phyloP scores from a whole-genome alignment of 106 monocot genomes.

The Platanthera zijinensis region DNA sequence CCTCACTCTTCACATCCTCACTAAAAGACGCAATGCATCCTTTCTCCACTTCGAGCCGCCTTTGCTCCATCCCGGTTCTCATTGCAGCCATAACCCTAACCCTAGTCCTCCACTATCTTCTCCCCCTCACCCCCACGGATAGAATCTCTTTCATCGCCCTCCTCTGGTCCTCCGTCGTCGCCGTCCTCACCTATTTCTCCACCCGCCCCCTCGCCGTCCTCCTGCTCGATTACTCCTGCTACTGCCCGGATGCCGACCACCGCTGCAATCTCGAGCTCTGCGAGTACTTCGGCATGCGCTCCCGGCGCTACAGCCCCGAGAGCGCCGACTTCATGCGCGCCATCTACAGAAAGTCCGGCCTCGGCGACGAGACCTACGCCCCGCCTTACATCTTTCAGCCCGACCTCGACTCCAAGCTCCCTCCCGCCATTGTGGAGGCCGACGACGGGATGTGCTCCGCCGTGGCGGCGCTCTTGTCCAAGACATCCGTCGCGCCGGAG shows the following conservation, averaged over 20 bases:
- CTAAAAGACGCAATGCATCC: background rate
- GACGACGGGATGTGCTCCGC: conserved; percentile 45
- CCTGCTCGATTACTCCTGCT: conserved; percentile 58
- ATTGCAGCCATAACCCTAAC: background rate
- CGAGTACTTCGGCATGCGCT: conserved; percentile 45
- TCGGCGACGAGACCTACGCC: conserved; percentile 62
- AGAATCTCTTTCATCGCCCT: conserved; percentile 2
- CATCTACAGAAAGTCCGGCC: conserved; percentile 61
- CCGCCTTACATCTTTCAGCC: conserved; percentile 44
- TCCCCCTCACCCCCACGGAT: conserved; percentile 1
- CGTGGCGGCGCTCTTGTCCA: conserved; percentile 23
- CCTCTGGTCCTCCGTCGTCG: conserved; percentile 6
- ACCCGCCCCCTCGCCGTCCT: conserved; percentile 32
- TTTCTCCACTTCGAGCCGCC: background rate
- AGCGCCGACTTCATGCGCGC: conserved; percentile 65
- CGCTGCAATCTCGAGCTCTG: conserved; percentile 37
- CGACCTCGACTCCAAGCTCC: conserved; percentile 18
- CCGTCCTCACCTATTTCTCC: conserved; percentile 2
- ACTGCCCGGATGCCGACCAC: conserved; percentile 30
- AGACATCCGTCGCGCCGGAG: conserved; percentile 14
- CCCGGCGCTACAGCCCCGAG: conserved; percentile 19
- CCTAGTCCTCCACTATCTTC: conserved; percentile 5
- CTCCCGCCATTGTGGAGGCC: conserved; percentile 30
- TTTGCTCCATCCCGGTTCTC: background rate
- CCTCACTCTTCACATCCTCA: background rate